Conservation (phyloP, 768 basidiomycete genomes). For the Kwoniella bestiolae region DNA sequence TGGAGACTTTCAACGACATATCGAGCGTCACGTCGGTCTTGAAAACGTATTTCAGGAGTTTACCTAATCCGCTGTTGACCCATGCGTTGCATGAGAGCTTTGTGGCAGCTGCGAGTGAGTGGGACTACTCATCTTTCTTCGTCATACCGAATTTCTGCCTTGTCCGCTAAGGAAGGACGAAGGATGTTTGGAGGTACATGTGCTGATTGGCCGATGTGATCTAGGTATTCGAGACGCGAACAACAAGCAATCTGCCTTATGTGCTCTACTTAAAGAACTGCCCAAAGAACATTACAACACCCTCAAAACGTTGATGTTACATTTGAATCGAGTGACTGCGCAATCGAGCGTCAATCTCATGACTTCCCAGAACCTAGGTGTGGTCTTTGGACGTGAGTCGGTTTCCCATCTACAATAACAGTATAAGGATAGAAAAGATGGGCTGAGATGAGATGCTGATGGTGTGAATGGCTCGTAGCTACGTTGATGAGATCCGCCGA, state of each 20-base stretch:
- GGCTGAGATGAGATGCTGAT: constrained; percentile 7
- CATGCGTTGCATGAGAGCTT: constrained; percentile 90
- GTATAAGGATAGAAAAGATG: neutral
- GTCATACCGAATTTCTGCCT: neutral
- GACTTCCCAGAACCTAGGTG: constrained; percentile 92
- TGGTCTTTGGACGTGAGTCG: constrained; percentile 94
- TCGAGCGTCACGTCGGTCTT: constrained; percentile 94
- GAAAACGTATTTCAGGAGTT: constrained; percentile 92
- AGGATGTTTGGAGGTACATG: neutral
- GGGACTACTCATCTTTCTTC: neutral
- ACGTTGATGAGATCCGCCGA: constrained; percentile 91
- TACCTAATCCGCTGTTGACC: constrained; percentile 88
- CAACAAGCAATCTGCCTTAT: constrained; percentile 66
- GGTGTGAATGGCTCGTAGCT: constrained; percentile 62
- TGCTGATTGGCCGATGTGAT: constrained; percentile 1
- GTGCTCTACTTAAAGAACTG: constrained; percentile 73
- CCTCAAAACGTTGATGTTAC: constrained; percentile 77
- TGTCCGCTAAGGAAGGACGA: neutral
- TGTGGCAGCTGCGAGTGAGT: constrained; percentile 70
- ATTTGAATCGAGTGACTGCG: constrained; percentile 75
- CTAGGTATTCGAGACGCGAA: constrained; percentile 65
- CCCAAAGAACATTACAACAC: constrained; percentile 89
- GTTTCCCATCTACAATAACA: neutral
- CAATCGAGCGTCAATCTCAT: constrained; percentile 79
- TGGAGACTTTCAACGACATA: constrained; percentile 93